Percentiles rank a stretch among this genome's conserved stretches.
Evolutionary conservation across 441 rosid species (phyloP).

Genomic region (Syzygium syzygioides): DNA sequence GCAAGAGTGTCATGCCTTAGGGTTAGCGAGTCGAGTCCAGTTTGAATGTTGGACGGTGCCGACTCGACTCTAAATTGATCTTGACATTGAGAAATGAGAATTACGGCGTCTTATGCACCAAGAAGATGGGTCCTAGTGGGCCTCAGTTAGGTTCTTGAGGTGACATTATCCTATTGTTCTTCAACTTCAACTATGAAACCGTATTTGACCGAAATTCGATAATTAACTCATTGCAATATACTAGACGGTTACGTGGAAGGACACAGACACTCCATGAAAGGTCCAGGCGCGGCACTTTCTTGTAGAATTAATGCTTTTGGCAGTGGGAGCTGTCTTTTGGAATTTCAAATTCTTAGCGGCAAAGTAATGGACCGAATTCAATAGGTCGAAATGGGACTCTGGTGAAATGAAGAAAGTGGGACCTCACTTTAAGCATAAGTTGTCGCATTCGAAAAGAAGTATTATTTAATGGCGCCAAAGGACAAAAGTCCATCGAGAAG

Average conservation of each 20-base stretch:
- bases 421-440: not conserved
- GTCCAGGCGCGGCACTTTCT: not conserved
- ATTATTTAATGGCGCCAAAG: not conserved
- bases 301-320: not conserved
- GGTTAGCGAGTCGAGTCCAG: not conserved
- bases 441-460: not conserved
- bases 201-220: not conserved
- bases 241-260: not conserved
- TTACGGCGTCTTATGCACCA: not conserved
- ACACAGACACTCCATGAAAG: not conserved
- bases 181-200: not conserved
- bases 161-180: not conserved
- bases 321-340: too few species aligned
- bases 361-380: not conserved
- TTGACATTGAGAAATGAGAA: not conserved
- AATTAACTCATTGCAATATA: not conserved
- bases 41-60: not conserved
- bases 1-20: not conserved
- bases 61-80: not conserved
- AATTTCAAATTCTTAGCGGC: not conserved
- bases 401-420: not conserved
- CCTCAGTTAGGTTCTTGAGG: not conserved
- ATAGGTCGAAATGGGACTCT: not conserved
- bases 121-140: not conserved
- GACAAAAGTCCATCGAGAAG: not conserved